Conservation (phyloP, 2,329 filamentous ascomycete genomes). For the Mariannaea elegans region DNA sequence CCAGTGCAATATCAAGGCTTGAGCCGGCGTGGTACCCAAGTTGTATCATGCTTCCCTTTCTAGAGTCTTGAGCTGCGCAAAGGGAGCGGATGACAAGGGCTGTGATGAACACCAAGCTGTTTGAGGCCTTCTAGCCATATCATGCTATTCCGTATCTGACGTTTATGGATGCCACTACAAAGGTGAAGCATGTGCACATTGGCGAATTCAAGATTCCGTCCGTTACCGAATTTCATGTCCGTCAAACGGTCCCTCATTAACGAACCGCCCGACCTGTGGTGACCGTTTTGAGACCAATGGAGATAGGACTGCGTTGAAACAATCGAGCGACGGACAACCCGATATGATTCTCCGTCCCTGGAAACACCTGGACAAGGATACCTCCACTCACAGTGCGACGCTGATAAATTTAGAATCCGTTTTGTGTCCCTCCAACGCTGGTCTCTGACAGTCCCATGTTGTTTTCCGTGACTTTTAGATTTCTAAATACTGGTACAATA, state of each 20-base stretch:
- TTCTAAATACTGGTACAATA: neutral
- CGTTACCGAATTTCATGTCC: neutral
- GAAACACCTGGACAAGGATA: conserved; percentile 9
- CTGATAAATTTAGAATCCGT: conserved; percentile 26
- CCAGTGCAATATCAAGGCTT: conserved; percentile 25
- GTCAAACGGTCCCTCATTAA: conserved; percentile 13
- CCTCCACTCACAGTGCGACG: conserved; percentile 19
- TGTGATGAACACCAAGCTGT: conserved; percentile 6
- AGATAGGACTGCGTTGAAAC: conserved; percentile 14
- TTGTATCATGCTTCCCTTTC: neutral
- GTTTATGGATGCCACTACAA: conserved; percentile 14
- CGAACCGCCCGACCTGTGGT: neutral
- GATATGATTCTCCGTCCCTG: conserved; percentile 10
- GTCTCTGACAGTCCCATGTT: conserved; percentile 2
- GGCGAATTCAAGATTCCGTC: conserved; percentile 1
- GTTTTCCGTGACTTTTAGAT: neutral
- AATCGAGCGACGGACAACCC: neutral
- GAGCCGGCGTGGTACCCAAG: conserved; percentile 29
- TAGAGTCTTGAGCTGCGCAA: too few species aligned
- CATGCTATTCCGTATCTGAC: conserved; percentile 9
- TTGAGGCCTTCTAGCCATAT: conserved; percentile 14
- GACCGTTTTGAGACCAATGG: conserved; percentile 3
- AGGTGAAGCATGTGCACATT: neutral
- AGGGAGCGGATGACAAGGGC: conserved; percentile 7
- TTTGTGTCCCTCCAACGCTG: neutral